These are phyloP conservation scores for Microbotryomycetes sp. DNA, from an alignment of 1,284 basidiomycete species.

Conservation along the genomic window DNA sequence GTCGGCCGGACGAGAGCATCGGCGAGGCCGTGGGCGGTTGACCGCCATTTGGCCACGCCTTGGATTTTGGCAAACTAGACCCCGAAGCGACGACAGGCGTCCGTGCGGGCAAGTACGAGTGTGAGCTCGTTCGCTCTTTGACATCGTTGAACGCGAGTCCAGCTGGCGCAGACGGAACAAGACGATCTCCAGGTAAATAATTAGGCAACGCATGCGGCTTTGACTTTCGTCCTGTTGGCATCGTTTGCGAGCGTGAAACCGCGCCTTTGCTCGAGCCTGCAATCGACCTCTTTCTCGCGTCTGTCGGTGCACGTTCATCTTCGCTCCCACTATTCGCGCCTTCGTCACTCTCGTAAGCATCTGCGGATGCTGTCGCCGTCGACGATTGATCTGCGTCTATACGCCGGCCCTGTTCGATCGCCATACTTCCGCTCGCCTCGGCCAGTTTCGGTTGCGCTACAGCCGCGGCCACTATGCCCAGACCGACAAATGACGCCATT, in stretches of 20 bases:
- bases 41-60: neutral
- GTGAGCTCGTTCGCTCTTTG: neutral
- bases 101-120: neutral
- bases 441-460: conserved; percentile 71
- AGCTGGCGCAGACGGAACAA: neutral
- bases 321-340: neutral
- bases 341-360: conserved; percentile 10
- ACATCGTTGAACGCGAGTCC: neutral
- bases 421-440: conserved; percentile 67
- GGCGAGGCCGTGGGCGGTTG: neutral
- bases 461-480: conserved; percentile 70
- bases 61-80: neutral
- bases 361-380: conserved; percentile 5
- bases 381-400: conserved; percentile 31
- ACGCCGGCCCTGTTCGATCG: conserved; percentile 76
- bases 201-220: neutral
- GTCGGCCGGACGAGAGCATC: neutral
- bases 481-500: conserved; percentile 69
- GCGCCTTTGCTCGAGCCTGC: neutral
- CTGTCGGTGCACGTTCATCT: neutral
- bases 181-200: neutral
- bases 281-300: neutral
- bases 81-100: neutral
- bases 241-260: neutral
- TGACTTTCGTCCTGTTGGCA: neutral